Evolutionary conservation across 192 early-diverging fungal species (phyloP).

Genomic region (Coemansia furcata): DNA sequence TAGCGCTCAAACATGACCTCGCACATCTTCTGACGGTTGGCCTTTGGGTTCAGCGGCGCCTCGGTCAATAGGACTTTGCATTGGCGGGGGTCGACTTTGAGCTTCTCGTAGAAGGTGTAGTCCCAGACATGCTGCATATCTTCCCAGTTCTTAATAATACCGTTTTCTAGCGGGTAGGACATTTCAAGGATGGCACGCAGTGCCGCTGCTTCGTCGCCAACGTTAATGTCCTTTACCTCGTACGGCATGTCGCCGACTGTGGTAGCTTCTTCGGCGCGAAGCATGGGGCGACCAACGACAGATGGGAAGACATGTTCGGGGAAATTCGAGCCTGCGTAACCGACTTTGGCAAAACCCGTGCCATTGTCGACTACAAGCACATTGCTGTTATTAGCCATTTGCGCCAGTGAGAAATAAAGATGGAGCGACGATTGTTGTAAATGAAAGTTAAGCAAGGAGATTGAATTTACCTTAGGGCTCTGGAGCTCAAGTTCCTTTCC

Average conservation of each 20-base stretch:
- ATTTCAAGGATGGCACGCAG: slow-evolving; percentile 87
- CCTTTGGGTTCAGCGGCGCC: slow-evolving; percentile 92
- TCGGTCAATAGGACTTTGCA: slow-evolving; percentile 96
- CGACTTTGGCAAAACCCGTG: slow-evolving; percentile 96
- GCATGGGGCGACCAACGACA: slow-evolving; percentile 96
- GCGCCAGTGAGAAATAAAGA: neutral
- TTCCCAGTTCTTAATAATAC: slow-evolving; percentile 96
- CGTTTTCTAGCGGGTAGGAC: slow-evolving; percentile 99
- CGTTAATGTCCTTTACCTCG: slow-evolving; percentile 91
- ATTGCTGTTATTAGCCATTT: slow-evolving; percentile 52
- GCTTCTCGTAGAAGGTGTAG: slow-evolving; percentile 94
- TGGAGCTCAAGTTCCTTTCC: neutral
- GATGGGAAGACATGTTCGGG: slow-evolving; percentile 94
- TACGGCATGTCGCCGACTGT: slow-evolving; percentile 53
- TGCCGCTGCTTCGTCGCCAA: slow-evolving; percentile 95
- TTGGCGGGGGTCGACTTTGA: slow-evolving; percentile 83
- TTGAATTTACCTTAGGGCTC: neutral
- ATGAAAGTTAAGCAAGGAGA: neutral
- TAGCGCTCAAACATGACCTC: slow-evolving; percentile 95
- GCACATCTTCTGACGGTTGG: slow-evolving; percentile 90
- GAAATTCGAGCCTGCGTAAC: slow-evolving; percentile 94
- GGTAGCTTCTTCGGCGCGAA: slow-evolving; percentile 90
- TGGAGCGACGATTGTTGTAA: neutral
- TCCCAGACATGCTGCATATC: slow-evolving; percentile 98
- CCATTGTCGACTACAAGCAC: slow-evolving; percentile 84